Base-by-base conservation (phyloP, 208 protist species). In the Leishmania mexicana region DNA sequence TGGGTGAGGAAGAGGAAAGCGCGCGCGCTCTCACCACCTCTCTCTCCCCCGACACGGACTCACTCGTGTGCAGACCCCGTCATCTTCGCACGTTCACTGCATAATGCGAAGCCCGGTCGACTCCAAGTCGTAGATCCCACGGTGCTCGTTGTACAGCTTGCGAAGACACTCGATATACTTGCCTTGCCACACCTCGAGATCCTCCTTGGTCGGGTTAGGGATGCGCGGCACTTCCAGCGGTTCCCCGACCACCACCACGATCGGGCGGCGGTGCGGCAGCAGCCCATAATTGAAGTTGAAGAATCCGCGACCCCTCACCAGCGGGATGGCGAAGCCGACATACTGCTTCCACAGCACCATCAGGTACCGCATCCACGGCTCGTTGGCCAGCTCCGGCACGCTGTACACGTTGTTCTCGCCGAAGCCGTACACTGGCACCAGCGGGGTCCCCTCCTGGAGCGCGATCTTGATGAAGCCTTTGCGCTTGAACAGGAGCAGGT, bases 401-500 rank as follows among this genome's bases (percentile, higher is more conserved):
- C 87, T 75, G 85, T 96, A 98, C 24, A 93, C 91, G 86, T 96
- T 93, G 80, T 94, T 98, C 77, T 98, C 95, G 5, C 95, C 95
- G 80, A 98, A 97, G 70, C 81, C 92, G 85, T 96, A 97, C 35
- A 94, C 90, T 0, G 95, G 95, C 65, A 98, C 95, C 2, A 98
- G 88, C 17, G 89, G 83, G 1, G 82, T 80, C 42, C 95, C 95
- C 78, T 93, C 88, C 77, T 97, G 88, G 35, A 98, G 83, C 45
- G 95, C 95, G 72, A 97, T 95, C 76, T 93, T 94, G 64, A 97
- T 89, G 79, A 98, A 98, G 0, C 95, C 95, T 70, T 95, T 96
- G 11, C 95, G 90, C 70, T 91, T 88, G 51, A 88, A 79, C 15
- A 98, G 83, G 10, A 89, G 76, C 2, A 98, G 80, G 51, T 97